Conservation (phyloP, 441 rosid genomes). For the Manihot esculenta region DNA sequence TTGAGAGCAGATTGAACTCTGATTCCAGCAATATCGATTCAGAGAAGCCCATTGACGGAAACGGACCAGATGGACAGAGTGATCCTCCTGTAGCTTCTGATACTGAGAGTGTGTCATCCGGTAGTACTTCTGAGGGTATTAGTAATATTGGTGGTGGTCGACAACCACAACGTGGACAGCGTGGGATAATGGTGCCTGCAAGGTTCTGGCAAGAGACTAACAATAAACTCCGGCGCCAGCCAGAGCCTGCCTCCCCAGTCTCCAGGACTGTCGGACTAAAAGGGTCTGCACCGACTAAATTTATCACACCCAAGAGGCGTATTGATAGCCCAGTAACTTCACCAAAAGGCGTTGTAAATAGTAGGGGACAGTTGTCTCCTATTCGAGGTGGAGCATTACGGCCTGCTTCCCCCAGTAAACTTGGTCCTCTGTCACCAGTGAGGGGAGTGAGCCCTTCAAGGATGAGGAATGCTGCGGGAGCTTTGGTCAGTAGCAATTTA, state of each 20-base stretch:
- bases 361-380: slow-evolving; percentile 52
- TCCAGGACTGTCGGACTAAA: slow-evolving; percentile 35
- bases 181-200: slow-evolving; percentile 50
- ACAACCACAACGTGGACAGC: slow-evolving; percentile 29
- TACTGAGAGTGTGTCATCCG: slow-evolving; percentile 76
- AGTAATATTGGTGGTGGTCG: slow-evolving; percentile 31
- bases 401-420: slow-evolving; percentile 78
- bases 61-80: slow-evolving; percentile 34
- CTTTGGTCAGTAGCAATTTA: slow-evolving; percentile 35
- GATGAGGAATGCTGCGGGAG: slow-evolving; percentile 46
- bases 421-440: slow-evolving; percentile 41
- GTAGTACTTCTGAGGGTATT: slow-evolving; percentile 51
- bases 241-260: slow-evolving; percentile 43
- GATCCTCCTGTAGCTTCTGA: slow-evolving; percentile 53
- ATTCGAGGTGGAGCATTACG: slow-evolving; percentile 44
- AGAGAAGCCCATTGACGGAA: slow-evolving; percentile 21
- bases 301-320: slow-evolving; percentile 43
- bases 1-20: slow-evolving; percentile 46
- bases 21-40: slow-evolving; percentile 37
- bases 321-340: slow-evolving; percentile 52
- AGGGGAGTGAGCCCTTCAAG: slow-evolving; percentile 78
- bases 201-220: slow-evolving; percentile 59
- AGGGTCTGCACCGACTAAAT: slow-evolving; percentile 38
- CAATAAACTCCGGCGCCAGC: slow-evolving; percentile 40
- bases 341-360: slow-evolving; percentile 47